Evolutionary conservation across 441 rosid genomes (phyloP).

Genomic region (Flueggea neowawraea): DNA sequence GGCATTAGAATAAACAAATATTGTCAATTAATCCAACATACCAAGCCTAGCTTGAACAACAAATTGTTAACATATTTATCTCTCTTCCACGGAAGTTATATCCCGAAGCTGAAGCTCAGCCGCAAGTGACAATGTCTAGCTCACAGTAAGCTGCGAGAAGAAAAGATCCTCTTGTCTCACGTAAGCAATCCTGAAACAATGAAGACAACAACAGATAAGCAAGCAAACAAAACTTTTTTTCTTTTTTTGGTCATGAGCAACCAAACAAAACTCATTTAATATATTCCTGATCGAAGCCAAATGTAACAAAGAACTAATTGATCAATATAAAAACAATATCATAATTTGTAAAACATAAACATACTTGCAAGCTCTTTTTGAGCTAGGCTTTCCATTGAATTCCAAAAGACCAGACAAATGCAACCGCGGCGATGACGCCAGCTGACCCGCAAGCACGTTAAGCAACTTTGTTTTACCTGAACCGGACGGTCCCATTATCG

Average conservation of each 20-base stretch:
- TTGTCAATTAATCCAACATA: conserved; percentile 21
- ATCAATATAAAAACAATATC: no score
- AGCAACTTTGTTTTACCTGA: conserved; percentile 95
- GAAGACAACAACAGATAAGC: no score
- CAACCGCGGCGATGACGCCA: conserved; percentile 56
- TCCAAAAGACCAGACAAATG: conserved; percentile 88
- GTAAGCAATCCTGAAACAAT: conserved; percentile 66
- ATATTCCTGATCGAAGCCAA: no score
- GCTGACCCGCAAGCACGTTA: conserved; percentile 86
- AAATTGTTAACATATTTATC: conserved; percentile 77
- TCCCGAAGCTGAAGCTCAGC: conserved; percentile 87
- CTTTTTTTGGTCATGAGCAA: no score
- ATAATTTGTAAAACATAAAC: conserved; percentile 1
- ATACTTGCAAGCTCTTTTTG: conserved; percentile 69
- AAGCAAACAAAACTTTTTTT: no score
- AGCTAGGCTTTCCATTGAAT: conserved; percentile 67
- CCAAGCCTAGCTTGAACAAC: conserved; percentile 83
- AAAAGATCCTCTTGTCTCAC: conserved; percentile 96
- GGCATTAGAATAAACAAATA: no score
- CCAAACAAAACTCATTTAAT: no score
- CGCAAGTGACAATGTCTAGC: conserved; percentile 90
- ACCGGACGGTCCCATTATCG: conserved; percentile 97
- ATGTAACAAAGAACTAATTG: no score
- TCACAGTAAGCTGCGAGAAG: conserved; percentile 91
- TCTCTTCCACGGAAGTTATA: conserved; percentile 63